phyloP scores from a whole-genome alignment of 225 moss, liverwort and hornwort genomes.

The Physcomitrellopsis africana region DNA sequence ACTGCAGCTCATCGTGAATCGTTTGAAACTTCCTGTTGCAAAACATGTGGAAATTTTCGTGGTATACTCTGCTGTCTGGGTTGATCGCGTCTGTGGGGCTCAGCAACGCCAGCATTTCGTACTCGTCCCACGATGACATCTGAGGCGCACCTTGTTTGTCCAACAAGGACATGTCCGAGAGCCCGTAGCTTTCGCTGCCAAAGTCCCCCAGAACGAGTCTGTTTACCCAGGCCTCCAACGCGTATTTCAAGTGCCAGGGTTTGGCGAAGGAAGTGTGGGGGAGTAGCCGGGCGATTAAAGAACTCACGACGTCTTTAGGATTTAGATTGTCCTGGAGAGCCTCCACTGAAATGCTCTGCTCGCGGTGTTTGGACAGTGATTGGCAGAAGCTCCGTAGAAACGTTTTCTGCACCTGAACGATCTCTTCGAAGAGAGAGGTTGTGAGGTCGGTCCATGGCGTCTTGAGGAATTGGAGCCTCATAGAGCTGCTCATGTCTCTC shows the following conservation, averaged over 20 bases:
- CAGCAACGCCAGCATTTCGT: conserved; percentile 33
- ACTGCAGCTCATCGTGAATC: conserved; percentile 60
- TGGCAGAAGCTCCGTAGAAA: conserved; percentile 59
- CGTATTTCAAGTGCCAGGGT: conserved; percentile 65
- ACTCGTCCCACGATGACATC: conserved; percentile 40
- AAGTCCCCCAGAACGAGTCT: conserved; percentile 56
- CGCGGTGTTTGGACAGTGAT: conserved; percentile 52
- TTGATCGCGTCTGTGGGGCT: conserved; percentile 61
- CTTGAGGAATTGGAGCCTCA: conserved; percentile 45
- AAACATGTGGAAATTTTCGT: conserved; percentile 49
- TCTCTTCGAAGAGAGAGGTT: conserved; percentile 50
- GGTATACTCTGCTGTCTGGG: conserved; percentile 34
- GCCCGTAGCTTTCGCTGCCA: conserved; percentile 48
- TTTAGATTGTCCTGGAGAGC: neutral
- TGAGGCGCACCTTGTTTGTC: neutral
- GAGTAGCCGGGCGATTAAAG: conserved; percentile 42
- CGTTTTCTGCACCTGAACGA: conserved; percentile 58
- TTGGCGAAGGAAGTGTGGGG: conserved; percentile 58
- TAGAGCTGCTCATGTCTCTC: conserved; percentile 40
- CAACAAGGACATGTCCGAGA: conserved; percentile 18
- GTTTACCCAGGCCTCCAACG: conserved; percentile 60
- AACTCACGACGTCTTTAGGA: conserved; percentile 29
- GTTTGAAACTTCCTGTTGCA: conserved; percentile 58
- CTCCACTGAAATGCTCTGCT: conserved; percentile 22
- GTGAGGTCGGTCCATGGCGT: conserved; percentile 50